Base-by-base conservation (phyloP, 1,284 basidiomycete species). In the Apiotrichum siamense region DNA sequence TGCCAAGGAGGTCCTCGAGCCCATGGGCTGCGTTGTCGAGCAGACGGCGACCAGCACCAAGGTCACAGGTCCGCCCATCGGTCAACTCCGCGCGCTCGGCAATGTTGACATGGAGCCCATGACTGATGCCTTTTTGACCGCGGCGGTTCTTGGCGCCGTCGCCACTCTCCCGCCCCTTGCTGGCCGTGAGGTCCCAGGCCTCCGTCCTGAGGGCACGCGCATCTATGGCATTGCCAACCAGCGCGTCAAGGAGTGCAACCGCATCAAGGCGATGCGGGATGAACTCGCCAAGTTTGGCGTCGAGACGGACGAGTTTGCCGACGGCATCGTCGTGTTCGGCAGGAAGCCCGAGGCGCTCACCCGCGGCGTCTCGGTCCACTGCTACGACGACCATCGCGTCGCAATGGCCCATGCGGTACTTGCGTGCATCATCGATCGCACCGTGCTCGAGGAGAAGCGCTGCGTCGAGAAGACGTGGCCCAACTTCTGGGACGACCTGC, bases 381-480 rank as follows among this genome's bases (percentile, higher is more conserved):
- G 92, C 72, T 99, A 97, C 68, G 94, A 98, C 71, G 96, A 98
- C 61, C 94, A 98, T 71, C 87, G 94, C 47, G 93, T 99, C 13
- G 94, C 93, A 7, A 98, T 99, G 94, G 91, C 94, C 0, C 97
- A 97, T 77, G 86, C 86, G 52, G 90, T 97, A 20, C 78, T 98
- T 18, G 85, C 85, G 4, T 81, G 84, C 9, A 80, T 88, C 3
- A 77, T 92, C 25, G 76, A 80, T 31, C 83, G 82, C 25, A 89
- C 88, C 1, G 77, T 91, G 54, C 78, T 98, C 33, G 91, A 97
- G 67, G 94, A 98, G 77, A 97, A 96, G 76, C 80, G 94, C 48
- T 97, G 94, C 66, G 94, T 98, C 21, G 94, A 97, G 75, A 99
- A 99, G 81, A 98, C 96, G 0, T 98, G 94, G 94, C 94, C 96